Percentiles rank a stretch among this genome's conserved stretches.
These are phyloP conservation scores for Phytophthora parvispora DNA, from an alignment of 352 stramenopile genomes.

Conservation along the genomic window DNA sequence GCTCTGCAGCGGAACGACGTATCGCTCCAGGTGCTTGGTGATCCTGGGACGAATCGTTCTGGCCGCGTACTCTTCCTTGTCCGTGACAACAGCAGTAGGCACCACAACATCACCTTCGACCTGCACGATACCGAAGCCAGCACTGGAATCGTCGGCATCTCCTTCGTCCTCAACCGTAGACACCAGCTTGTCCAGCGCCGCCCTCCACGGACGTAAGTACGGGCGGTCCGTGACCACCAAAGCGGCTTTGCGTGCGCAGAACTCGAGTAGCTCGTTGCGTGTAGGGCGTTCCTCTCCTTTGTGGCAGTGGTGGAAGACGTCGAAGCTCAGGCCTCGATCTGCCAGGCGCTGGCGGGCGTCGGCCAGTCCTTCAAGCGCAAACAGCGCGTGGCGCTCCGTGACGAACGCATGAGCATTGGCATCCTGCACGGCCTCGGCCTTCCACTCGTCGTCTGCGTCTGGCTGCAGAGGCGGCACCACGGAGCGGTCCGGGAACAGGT, in stretches of 20 bases:
- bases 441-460: conserved; percentile 34
- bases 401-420: conserved; percentile 71
- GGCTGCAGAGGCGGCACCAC: conserved; percentile 29
- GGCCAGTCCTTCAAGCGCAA: conserved; percentile 76
- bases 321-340: conserved; percentile 60
- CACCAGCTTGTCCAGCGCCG: conserved; percentile 57
- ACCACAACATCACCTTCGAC: conserved; percentile 99
- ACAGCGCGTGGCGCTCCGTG: conserved; percentile 80
- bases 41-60: conserved; percentile 99
- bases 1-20: conserved; percentile 73
- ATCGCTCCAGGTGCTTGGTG: conserved; percentile 91
- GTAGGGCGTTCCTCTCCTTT: conserved; percentile 12
- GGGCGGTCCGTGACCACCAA: conserved; percentile 84
- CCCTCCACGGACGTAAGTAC: conserved; percentile 71
- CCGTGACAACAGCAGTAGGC: conserved; percentile 91
- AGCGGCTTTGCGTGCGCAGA: conserved; percentile 58
- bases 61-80: conserved; percentile 98
- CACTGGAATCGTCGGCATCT: conserved; percentile 6
- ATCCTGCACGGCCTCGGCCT: conserved; percentile 47
- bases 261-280: conserved; percentile 51
- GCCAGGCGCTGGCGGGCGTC: conserved; percentile 54
- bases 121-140: conserved; percentile 85
- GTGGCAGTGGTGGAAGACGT: conserved; percentile 72
- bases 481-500: conserved; percentile 71
- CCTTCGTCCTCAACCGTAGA: conserved; percentile 39